Evolutionary conservation across 306 rosid species (phyloP), one percentile per base, ranked within the genome.

Genomic region (Purshia tridentata): DNA sequence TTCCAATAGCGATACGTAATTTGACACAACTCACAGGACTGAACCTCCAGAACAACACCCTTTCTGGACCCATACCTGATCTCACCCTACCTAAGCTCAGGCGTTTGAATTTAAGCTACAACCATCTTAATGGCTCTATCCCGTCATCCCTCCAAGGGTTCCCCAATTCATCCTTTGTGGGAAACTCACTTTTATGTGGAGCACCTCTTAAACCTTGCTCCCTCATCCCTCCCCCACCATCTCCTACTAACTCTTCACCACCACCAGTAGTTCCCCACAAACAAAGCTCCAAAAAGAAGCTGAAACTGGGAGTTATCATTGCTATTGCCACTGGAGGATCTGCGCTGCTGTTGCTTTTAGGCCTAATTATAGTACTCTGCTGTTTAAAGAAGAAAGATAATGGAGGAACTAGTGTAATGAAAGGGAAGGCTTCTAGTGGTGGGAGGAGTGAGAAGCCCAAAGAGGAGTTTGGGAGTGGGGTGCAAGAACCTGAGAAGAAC

Each of bases 391-490:
- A 87, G 51, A 84, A 84, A 54, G 76, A 70, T 19, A 61, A 62
- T 0, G 73, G 72, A 75, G 80, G 75, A 49, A 59, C 90, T 23
- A 39, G 76, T 52, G 84, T 23, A 53, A 54, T 23, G 54, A 88
- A 91, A 82, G 90, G 84, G 37, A 91, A 91, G 78, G 92, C 86
- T 74, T 80, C 86, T 49, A 44, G 80, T 50, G 88, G 83, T 42
- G 94, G 92, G 42, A 88, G 94, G 72, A 86, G 92, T 50, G 97
- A 91, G 78, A 91, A 91, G 81, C 97, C 90, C 10, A 91, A 84
- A 73, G 97, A 88, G 81, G 92, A 91, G 72, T 91, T 91, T 73
- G 97, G 97, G 9, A 91, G 97, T 79, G 97, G 94, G 58, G 97
- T 91, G 72, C 97, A 91, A 76, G 94, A 91, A 78, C 88, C 90